Evolutionary conservation across 441 rosid genomes (phyloP).

Genomic region (Gossypium lobatum): DNA sequence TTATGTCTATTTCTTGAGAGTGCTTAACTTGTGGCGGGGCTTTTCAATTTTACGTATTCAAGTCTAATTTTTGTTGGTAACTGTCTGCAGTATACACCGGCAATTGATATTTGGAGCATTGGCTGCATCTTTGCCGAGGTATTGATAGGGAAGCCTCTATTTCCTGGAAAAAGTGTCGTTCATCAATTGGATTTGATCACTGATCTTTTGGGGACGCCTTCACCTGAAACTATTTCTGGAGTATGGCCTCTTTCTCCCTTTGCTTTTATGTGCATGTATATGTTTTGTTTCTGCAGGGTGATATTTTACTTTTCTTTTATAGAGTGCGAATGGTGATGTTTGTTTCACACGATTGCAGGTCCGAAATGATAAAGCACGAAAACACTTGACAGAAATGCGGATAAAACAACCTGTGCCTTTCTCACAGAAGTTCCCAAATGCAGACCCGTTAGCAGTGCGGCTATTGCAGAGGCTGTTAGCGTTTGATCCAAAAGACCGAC

Average conservation of each 20-base stretch:
- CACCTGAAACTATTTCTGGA: slow-evolving; percentile 72
- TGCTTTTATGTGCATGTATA: neutral
- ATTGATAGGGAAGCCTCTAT: slow-evolving; percentile 88
- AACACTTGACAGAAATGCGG: slow-evolving; percentile 80
- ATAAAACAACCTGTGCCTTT: slow-evolving; percentile 65
- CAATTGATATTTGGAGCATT: slow-evolving; percentile 94
- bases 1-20: slow-evolving; percentile 38
- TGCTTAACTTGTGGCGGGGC: slow-evolving; percentile 24
- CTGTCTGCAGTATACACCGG: slow-evolving; percentile 89
- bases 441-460: slow-evolving; percentile 65
- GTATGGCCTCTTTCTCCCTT: slow-evolving; percentile 32
- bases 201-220: slow-evolving; percentile 81
- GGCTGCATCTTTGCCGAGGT: slow-evolving; percentile 99
- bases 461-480: slow-evolving; percentile 75
- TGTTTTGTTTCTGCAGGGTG: neutral
- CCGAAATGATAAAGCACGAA: slow-evolving; percentile 91
- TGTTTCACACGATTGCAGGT: slow-evolving; percentile 41
- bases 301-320: neutral
- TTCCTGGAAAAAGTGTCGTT: slow-evolving; percentile 62
- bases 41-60: slow-evolving; percentile 5
- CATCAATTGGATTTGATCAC: too few relatives aligned
- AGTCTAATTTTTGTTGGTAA: slow-evolving; percentile 21
- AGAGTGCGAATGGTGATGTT: neutral
- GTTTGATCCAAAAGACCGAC: slow-evolving; percentile 92
- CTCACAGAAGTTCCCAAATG: slow-evolving; percentile 75